These are phyloP conservation scores for Geotrichum cucujoidarum DNA, from an alignment of 1,139 yeast species.

Conservation along the genomic window DNA sequence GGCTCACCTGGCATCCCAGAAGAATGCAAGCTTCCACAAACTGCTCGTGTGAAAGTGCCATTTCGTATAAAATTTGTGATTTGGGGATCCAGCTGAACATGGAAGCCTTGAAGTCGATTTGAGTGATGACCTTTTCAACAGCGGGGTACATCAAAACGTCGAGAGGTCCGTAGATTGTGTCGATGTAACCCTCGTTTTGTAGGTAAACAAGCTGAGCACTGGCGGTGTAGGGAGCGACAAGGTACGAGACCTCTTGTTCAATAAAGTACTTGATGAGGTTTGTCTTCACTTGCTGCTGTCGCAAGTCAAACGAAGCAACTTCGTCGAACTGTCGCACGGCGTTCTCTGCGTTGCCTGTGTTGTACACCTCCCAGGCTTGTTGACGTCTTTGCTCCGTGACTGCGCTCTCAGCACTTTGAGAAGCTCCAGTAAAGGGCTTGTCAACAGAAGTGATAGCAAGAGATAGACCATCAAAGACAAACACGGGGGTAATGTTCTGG, in stretches of 20 bases:
- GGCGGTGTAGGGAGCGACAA: slow-evolving; percentile 80
- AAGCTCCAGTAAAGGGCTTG: slow-evolving; percentile 22
- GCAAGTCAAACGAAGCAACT: slow-evolving; percentile 23
- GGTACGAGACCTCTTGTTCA: slow-evolving; percentile 54
- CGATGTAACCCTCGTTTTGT: slow-evolving; percentile 49
- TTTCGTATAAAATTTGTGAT: slow-evolving; percentile 53
- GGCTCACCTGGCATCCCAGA: slow-evolving; percentile 75
- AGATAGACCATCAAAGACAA: slow-evolving; percentile 60
- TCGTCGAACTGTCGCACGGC: slow-evolving; percentile 36
- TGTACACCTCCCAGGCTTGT: slow-evolving; percentile 39
- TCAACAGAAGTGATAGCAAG: slow-evolving; percentile 26
- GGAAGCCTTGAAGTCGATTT: slow-evolving; percentile 57
- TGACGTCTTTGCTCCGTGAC: slow-evolving; percentile 29
- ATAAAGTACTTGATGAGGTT: slow-evolving; percentile 57
- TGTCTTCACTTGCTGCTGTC: slow-evolving; percentile 35
- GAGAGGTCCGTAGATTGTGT: slow-evolving; percentile 79
- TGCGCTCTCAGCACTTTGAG: slow-evolving; percentile 31
- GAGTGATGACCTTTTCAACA: slow-evolving; percentile 66
- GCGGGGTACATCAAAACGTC: slow-evolving; percentile 61
- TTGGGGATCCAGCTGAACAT: slow-evolving; percentile 61
- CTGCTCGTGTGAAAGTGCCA: slow-evolving; percentile 56
- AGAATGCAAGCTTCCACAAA: slow-evolving; percentile 63
- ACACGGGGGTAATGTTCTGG: slow-evolving; percentile 65
- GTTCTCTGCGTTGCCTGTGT: slow-evolving; percentile 34
- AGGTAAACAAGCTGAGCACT: slow-evolving; percentile 75